A percentile compares a stretch with the other conserved stretches of the same genome.
Evolutionary conservation across 2,329 filamentous ascomycete species (phyloP).

Genomic region (Geosmithia morbida): DNA sequence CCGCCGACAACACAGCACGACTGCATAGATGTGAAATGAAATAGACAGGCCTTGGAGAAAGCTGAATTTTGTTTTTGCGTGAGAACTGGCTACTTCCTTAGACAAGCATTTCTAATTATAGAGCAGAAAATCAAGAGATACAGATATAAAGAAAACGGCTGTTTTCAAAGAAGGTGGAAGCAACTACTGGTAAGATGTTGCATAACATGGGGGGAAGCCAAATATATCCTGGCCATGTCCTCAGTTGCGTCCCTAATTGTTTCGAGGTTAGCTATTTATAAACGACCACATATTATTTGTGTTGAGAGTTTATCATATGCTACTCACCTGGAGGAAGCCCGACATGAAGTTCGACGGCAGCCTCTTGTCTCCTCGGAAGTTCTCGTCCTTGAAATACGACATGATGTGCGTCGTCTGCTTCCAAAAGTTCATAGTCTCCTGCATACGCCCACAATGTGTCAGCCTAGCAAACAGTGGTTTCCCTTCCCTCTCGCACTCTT

Average conservation of each 20-base stretch:
- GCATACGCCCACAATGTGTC: constrained; percentile 1
- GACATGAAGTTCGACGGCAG: constrained; percentile 84
- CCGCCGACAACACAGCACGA: too few relatives aligned
- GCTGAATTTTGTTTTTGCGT: constrained; percentile 8
- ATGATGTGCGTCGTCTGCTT: constrained; percentile 92
- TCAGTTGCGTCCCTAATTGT: constrained; percentile 40
- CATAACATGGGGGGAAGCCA: constrained; percentile 13
- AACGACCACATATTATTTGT: too few relatives aligned
- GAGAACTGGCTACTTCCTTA: constrained; percentile 4
- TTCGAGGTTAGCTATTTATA: background rate
- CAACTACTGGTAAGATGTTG: constrained; percentile 14
- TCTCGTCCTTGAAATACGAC: constrained; percentile 88
- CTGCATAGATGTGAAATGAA: background rate
- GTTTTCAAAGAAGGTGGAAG: constrained; percentile 9
- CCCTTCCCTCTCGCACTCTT: background rate
- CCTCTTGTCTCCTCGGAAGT: constrained; percentile 58
- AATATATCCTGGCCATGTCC: constrained; percentile 9
- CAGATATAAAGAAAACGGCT: constrained; percentile 3
- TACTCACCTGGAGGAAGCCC: constrained; percentile 80
- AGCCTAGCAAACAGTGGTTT: background rate
- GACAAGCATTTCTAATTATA: constrained; percentile 12
- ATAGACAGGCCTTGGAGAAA: too few relatives aligned
- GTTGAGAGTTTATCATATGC: too few relatives aligned
- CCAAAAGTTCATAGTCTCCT: constrained; percentile 99
- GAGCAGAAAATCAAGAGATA: background rate